Percentiles rank a stretch among this genome's conserved stretches.
phyloP scores from a whole-genome alignment of 768 basidiomycete species.

The Daedaleopsis sinensis region DNA sequence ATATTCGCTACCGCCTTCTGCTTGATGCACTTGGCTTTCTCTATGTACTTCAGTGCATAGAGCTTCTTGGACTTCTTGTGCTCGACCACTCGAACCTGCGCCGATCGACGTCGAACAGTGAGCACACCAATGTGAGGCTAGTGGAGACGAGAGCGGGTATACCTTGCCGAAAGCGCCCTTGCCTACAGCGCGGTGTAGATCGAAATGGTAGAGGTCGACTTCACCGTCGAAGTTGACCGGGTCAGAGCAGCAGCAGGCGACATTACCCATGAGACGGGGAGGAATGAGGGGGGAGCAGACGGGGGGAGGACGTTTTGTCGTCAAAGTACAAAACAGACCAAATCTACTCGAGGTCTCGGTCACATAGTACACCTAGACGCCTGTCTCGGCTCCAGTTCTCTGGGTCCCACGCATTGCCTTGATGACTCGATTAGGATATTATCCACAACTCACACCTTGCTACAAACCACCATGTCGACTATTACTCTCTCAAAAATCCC shows the following conservation, averaged over 20 bases:
- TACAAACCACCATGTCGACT: constrained; percentile 24
- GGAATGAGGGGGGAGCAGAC: constrained; percentile 15
- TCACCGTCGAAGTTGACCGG: constrained; percentile 61
- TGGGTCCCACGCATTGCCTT: not conserved
- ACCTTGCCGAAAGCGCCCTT: constrained; percentile 99
- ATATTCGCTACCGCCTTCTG: constrained; percentile 92
- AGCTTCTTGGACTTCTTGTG: constrained; percentile 92
- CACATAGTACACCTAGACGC: constrained; percentile 2
- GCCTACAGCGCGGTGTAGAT: constrained; percentile 92
- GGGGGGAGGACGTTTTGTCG: constrained; percentile 22
- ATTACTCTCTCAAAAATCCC: constrained; percentile 51
- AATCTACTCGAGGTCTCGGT: constrained; percentile 11
- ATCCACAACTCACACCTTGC: not conserved
- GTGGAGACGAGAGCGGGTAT: constrained; percentile 23
- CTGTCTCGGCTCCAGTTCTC: not conserved
- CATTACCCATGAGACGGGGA: constrained; percentile 25
- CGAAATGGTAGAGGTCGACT: constrained; percentile 93
- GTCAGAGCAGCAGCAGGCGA: constrained; percentile 34
- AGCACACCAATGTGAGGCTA: not conserved
- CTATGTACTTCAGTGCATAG: constrained; percentile 97
- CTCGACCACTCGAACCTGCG: constrained; percentile 93
- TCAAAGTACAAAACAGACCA: constrained; percentile 31
- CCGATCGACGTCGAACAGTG: constrained; percentile 2
- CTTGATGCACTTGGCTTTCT: constrained; percentile 89
- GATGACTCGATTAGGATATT: not conserved